These are phyloP conservation scores for Amoeboradix gromovi DNA, from an alignment of 371 early-diverging fungal species.

Conservation along the genomic window DNA sequence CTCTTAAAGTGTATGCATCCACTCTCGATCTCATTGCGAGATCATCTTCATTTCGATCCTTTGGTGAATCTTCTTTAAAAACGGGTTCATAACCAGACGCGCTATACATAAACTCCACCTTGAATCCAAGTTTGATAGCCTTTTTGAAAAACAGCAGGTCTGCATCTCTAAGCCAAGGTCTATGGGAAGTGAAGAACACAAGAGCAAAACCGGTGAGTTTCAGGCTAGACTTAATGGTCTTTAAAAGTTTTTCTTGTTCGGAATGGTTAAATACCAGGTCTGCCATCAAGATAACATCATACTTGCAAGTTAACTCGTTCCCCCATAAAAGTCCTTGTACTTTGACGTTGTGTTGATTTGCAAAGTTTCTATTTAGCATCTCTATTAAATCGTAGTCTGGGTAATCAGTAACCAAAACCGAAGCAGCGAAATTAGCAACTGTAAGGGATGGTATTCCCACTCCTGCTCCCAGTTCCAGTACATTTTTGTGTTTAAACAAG, in stretches of 20 bases:
- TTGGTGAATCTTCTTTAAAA: too few species aligned
- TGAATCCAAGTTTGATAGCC: slow-evolving; percentile 35
- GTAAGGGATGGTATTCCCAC: slow-evolving; percentile 58
- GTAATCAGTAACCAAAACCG: slow-evolving; percentile 58
- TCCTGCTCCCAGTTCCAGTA: slow-evolving; percentile 69
- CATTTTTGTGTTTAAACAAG: slow-evolving; percentile 23
- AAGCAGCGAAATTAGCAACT: slow-evolving; percentile 36
- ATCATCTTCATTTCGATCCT: too few species aligned
- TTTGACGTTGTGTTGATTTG: slow-evolving; percentile 30
- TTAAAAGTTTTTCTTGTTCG: slow-evolving; percentile 11
- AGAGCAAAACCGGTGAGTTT: slow-evolving; percentile 25
- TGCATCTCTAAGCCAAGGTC: slow-evolving; percentile 32
- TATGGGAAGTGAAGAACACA: slow-evolving; percentile 20
- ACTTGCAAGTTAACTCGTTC: slow-evolving; percentile 18
- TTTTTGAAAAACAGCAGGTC: slow-evolving; percentile 51
- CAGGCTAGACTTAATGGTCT: slow-evolving; percentile 24
- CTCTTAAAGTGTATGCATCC: too few species aligned
- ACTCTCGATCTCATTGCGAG: too few species aligned
- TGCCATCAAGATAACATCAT: slow-evolving; percentile 51
- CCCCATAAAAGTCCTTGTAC: slow-evolving; percentile 63
- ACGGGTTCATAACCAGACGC: too few species aligned
- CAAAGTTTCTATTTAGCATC: too few species aligned
- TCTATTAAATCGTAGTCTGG: slow-evolving; percentile 48
- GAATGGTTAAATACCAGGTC: slow-evolving; percentile 53
- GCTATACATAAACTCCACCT: slow-evolving; percentile 32